Evolutionary conservation across 805 yeast species (phyloP).

Genomic region (Geotrichum ghanense): DNA sequence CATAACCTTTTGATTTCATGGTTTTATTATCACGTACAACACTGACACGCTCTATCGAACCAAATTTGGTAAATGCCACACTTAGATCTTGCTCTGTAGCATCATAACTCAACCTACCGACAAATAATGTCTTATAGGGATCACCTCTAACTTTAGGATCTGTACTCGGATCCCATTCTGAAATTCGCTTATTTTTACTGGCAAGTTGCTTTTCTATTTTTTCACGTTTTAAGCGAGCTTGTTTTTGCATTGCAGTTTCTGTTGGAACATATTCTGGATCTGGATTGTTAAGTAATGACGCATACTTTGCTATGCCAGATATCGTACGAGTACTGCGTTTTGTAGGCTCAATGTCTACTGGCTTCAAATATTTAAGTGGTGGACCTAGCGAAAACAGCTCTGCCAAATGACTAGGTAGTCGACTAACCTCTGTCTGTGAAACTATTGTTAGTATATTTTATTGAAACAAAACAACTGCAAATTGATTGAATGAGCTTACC

Average conservation of each 20-base stretch:
- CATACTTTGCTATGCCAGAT: constrained; percentile 32
- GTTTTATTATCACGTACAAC: constrained; percentile 43
- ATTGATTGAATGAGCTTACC: no score
- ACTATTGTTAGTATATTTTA: background rate
- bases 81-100: constrained; percentile 60
- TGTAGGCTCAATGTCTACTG: constrained; percentile 39
- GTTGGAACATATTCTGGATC: constrained; percentile 21
- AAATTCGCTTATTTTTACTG: constrained; percentile 26
- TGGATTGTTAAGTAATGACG: constrained; percentile 21
- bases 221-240: constrained; percentile 20
- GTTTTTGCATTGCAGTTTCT: constrained; percentile 24
- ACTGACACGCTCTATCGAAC: constrained; percentile 53
- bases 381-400: constrained; percentile 46
- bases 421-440: constrained; percentile 29
- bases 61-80: constrained; percentile 49
- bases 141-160: constrained; percentile 56
- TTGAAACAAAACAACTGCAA: background rate
- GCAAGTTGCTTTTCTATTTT: constrained; percentile 17
- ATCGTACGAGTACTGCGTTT: constrained; percentile 36
- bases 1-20: constrained; percentile 68
- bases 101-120: constrained; percentile 57
- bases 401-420: constrained; percentile 34
- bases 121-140: constrained; percentile 69
- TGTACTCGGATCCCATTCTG: constrained; percentile 38
- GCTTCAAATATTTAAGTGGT: constrained; percentile 39